phyloP scores from a whole-genome alignment of 352 stramenopile genomes.

The Paralagenidium karlingii region DNA sequence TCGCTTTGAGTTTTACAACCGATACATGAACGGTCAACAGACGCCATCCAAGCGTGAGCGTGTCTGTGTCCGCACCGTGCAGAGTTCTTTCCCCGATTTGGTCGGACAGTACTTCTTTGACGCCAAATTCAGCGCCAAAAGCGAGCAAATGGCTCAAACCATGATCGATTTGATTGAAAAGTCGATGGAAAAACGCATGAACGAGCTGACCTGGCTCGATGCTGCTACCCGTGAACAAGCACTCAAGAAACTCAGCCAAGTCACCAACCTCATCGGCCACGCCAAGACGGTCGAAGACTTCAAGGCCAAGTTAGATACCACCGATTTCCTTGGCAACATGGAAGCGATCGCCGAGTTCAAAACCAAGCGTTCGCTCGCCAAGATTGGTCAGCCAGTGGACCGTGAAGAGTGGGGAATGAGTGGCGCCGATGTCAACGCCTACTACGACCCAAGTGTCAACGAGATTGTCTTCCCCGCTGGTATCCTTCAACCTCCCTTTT shows the following conservation, averaged over 20 bases:
- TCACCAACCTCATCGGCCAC: constrained; percentile 63
- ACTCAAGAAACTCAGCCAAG: constrained; percentile 81
- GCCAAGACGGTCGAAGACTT: constrained; percentile 28
- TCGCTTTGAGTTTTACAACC: constrained; percentile 83
- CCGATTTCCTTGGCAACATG: constrained; percentile 33
- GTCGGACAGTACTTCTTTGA: constrained; percentile 87
- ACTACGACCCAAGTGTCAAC: constrained; percentile 56
- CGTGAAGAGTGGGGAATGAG: constrained; percentile 84
- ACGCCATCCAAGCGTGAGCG: constrained; percentile 84
- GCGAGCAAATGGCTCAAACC: constrained; percentile 63
- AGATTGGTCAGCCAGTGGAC: constrained; percentile 24
- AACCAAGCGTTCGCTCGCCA: constrained; percentile 11
- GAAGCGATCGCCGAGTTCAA: constrained; percentile 20
- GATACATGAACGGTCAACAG: constrained; percentile 66
- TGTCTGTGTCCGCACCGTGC: constrained; percentile 57
- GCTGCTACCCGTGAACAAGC: constrained; percentile 61
- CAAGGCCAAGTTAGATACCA: constrained; percentile 26
- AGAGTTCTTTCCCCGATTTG: constrained; percentile 38
- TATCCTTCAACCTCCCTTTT: constrained; percentile 93
- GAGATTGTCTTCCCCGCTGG: constrained; percentile 95
- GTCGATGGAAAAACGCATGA: constrained; percentile 61
- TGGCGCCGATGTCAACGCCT: constrained; percentile 88
- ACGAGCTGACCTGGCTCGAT: constrained; percentile 84
- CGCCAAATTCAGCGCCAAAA: constrained; percentile 75
- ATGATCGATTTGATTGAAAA: constrained; percentile 81